Conservation (phyloP, 2,329 filamentous ascomycete species). For the Keithomyces neogunnii region DNA sequence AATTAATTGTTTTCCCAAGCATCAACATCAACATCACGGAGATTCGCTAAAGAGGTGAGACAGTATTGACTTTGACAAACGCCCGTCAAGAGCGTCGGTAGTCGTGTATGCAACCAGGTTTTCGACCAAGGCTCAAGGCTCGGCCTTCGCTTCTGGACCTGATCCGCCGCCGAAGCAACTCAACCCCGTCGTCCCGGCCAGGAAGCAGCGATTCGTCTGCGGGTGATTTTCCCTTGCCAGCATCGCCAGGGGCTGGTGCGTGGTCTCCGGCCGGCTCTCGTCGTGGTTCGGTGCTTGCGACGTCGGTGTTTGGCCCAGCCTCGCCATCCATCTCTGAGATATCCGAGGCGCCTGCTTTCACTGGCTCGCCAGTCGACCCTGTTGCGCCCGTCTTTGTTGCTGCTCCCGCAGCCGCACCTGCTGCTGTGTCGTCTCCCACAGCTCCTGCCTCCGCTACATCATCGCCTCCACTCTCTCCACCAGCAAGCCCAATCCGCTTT, state of each 20-base stretch:
- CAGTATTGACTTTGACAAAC: neutral
- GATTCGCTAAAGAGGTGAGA: neutral
- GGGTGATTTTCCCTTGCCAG: conserved; percentile 3
- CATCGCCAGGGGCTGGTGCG: conserved; percentile 2
- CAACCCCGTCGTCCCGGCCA: conserved; percentile 3
- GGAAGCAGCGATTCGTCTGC: conserved; percentile 2
- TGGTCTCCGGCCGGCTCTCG: neutral
- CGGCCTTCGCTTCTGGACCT: conserved; percentile 47
- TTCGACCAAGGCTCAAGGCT: conserved; percentile 40
- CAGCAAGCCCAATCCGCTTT: conserved; percentile 3
- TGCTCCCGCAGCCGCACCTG: conserved; percentile 5
- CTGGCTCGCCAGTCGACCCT: neutral
- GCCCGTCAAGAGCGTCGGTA: neutral
- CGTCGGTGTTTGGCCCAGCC: neutral
- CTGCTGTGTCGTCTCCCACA: conserved; percentile 2
- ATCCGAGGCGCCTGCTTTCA: neutral
- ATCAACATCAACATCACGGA: neutral
- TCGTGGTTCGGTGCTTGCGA: neutral
- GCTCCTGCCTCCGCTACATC: conserved; percentile 22
- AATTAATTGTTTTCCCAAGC: neutral
- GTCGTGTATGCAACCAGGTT: conserved; percentile 41
- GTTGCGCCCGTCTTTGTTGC: neutral
- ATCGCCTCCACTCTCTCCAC: conserved; percentile 20
- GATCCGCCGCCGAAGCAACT: conserved; percentile 27
- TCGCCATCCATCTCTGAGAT: neutral